Evolutionary conservation across 176 grass and related monocot genomes (phyloP).

Genomic region (Phragmites australis): DNA sequence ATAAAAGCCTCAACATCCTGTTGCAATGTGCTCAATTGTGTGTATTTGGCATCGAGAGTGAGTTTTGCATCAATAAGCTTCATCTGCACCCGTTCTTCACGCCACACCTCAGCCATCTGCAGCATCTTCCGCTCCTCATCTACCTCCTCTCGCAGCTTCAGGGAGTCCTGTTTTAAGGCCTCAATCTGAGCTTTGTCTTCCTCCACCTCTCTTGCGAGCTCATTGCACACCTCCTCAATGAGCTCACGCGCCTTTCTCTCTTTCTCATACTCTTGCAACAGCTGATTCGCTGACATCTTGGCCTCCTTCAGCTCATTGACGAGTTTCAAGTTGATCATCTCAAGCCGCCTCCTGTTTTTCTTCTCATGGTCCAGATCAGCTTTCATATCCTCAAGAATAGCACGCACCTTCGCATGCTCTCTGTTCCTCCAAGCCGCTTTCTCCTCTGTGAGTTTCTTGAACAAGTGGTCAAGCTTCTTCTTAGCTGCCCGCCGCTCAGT

Average conservation of each 20-base stretch:
- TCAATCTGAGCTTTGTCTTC: constrained; percentile 95
- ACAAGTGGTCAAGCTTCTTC: constrained; percentile 87
- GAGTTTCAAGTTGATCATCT: constrained; percentile 80
- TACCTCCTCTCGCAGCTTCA: constrained; percentile 75
- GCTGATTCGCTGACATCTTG: constrained; percentile 67
- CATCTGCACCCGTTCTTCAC: constrained; percentile 96
- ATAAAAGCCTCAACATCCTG: constrained; percentile 61
- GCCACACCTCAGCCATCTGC: constrained; percentile 98
- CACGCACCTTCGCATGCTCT: constrained; percentile 80
- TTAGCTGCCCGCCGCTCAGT: constrained; percentile 68
- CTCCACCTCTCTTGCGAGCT: constrained; percentile 87
- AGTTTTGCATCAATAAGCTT: constrained; percentile 96
- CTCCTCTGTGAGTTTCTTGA: constrained; percentile 90
- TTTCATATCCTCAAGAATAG: constrained; percentile 88
- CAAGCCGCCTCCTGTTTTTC: constrained; percentile 68
- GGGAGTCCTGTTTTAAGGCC: constrained; percentile 66
- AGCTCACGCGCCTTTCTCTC: constrained; percentile 78
- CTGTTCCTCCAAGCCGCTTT: constrained; percentile 87
- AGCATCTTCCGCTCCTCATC: constrained; percentile 94
- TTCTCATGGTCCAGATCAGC: constrained; percentile 82
- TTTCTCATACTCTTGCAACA: constrained; percentile 84
- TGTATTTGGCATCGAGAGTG: constrained; percentile 76
- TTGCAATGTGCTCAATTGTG: constrained; percentile 65
- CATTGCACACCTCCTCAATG: constrained; percentile 90
- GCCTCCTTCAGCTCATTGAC: constrained; percentile 77